Evolutionary conservation across 768 basidiomycete genomes (phyloP), one percentile per base, ranked within the genome.

Genomic region (Psilocybe cubensis): DNA sequence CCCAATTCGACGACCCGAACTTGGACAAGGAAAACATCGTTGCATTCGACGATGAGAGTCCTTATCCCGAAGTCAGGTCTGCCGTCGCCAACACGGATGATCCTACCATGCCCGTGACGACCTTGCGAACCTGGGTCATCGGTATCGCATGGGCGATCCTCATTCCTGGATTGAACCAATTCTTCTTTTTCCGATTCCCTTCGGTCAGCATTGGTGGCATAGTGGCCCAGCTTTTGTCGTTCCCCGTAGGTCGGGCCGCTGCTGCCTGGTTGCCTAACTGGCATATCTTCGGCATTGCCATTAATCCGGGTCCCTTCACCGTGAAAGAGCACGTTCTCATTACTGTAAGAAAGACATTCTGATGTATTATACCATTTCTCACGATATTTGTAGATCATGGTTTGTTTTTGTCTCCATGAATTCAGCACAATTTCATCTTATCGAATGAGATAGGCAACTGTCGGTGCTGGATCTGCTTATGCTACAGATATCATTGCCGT

Each of bases 291-390:
- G 87, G 87, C 9, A 58, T 86, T 46, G 73, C 80, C 4, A 65
- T 92, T 40, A 92, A 92, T 68, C 89, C 90, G 0, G 91, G 91
- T 24, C 87, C 83, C 1, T 92, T 92, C 72, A 81, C 81, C 2
- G 83, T 91, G 68, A 92, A 91, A 67, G 89, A 91, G 63, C 88
- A 90, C 67, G 91, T 90, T 45, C 68, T 83, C 58, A 76, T 83
- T 61, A 80, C 79, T 50, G 77, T 83, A 59, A 61, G 79, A 25
- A 18, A 8, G 24, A 27, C 33, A 38, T 23, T 46, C 23, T 11
- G 23, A 41, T 25, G 20, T 25, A 12, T 29, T 50, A 20, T 28
- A 5, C 28, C 38, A 12, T 38, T 48, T 59, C 17, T 58, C 48
- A 24, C 35, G n/a, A n/a, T n/a, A n/a, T n/a, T n/a, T n/a, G 43